phyloP scores from a whole-genome alignment of 2,329 filamentous ascomycete species.

The Ceratocystis variospora region DNA sequence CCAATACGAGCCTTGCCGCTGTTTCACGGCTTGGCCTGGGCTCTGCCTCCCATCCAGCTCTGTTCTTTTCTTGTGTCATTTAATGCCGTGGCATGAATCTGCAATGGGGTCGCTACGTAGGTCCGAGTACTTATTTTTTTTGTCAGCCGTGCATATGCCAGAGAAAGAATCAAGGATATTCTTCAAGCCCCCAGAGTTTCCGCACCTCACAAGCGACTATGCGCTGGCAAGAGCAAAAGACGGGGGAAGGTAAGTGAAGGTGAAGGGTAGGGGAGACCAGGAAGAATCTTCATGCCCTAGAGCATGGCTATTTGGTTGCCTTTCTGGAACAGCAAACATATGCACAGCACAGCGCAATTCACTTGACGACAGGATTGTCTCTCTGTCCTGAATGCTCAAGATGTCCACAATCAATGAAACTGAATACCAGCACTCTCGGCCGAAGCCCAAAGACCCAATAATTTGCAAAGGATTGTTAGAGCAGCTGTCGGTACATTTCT shows the following conservation, averaged over 20 bases:
- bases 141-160: neutral
- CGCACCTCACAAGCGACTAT: neutral
- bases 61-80: neutral
- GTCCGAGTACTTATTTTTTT: neutral
- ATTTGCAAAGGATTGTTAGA: neutral
- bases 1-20: neutral
- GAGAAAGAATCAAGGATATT: neutral
- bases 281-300: constrained; percentile 5
- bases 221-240: neutral
- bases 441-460: neutral
- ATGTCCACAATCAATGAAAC: constrained; percentile 1
- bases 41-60: neutral
- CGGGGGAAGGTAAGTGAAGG: too few species aligned
- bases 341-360: neutral
- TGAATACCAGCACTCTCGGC: neutral
- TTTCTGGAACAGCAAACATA: neutral
- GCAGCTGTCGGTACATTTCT: neutral
- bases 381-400: neutral
- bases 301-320: neutral
- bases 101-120: neutral
- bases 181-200: neutral
- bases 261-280: neutral
- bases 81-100: neutral
- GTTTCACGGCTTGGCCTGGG: neutral
- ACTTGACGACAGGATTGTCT: neutral